A percentile compares a stretch with the other conserved stretches of the same genome.
Conservation (phyloP, 1,284 basidiomycete genomes). For the Porodaedalea pini region DNA sequence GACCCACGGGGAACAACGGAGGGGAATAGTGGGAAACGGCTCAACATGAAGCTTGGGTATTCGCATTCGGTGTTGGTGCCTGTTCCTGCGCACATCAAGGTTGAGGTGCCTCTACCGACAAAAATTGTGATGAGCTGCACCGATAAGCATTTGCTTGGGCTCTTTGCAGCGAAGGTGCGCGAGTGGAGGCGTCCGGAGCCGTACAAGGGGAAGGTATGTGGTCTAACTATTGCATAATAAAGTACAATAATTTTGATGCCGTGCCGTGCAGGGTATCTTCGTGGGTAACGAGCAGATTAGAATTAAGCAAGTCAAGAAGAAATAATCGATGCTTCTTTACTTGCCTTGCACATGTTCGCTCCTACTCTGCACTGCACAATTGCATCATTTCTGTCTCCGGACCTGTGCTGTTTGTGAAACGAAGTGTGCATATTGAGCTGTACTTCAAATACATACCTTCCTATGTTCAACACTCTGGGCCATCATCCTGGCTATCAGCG, state of each 20-base stretch:
- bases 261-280: conserved; percentile 73
- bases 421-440: too few species aligned
- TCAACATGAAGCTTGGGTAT: conserved; percentile 90
- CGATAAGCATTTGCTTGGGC: conserved; percentile 76
- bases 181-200: conserved; percentile 89
- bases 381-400: too few species aligned
- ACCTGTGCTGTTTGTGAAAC: too few species aligned
- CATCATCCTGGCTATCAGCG: too few species aligned
- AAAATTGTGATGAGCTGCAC: conserved; percentile 68
- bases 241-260: neutral
- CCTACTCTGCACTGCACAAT: too few species aligned
- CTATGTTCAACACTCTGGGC: too few species aligned
- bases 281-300: conserved; percentile 85
- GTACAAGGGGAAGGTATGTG: conserved; percentile 91
- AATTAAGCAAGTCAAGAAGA: conserved; percentile 93
- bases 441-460: too few species aligned
- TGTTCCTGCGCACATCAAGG: conserved; percentile 77
- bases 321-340: conserved; percentile 58
- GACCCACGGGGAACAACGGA: conserved; percentile 67
- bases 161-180: conserved; percentile 86
- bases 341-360: too few species aligned
- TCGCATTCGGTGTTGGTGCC: conserved; percentile 85
- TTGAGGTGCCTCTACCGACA: conserved; percentile 66
- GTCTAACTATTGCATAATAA: conserved; percentile 18
- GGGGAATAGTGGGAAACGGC: conserved; percentile 56